Evolutionary conservation across 1,284 basidiomycete genomes (phyloP).

Genomic region (Entoloma clypeatum): DNA sequence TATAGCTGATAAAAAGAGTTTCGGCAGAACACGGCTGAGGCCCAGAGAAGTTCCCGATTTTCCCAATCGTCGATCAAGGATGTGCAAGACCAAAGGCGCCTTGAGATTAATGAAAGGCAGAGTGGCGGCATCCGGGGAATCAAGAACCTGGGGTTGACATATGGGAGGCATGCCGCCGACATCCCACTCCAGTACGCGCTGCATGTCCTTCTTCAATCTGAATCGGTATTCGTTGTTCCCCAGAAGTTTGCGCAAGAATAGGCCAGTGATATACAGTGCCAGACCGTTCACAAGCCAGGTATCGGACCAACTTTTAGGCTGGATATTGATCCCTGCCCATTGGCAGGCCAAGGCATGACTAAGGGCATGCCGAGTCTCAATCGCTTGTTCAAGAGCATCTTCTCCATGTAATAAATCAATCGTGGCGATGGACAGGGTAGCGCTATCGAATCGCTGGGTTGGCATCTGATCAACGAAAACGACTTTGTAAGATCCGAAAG

Average conservation of each 20-base stretch:
- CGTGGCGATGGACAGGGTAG: conserved; percentile 80
- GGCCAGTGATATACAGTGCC: conserved; percentile 85
- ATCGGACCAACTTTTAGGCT: conserved; percentile 93
- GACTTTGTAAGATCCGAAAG: conserved; percentile 92
- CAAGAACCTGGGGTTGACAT: conserved; percentile 82
- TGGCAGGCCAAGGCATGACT: conserved; percentile 91
- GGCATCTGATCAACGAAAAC: conserved; percentile 94
- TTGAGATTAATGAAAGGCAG: conserved; percentile 94
- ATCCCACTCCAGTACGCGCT: conserved; percentile 88
- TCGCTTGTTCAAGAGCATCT: conserved; percentile 90
- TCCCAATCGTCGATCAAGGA: conserved; percentile 89
- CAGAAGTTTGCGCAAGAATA: conserved; percentile 84
- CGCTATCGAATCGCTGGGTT: conserved; percentile 75
- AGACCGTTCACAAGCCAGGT: conserved; percentile 95
- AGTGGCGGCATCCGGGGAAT: conserved; percentile 76
- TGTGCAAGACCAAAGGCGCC: conserved; percentile 91
- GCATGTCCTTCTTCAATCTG: conserved; percentile 94
- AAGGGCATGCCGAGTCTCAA: conserved; percentile 85
- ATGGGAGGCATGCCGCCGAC: conserved; percentile 90
- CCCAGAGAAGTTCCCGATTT: conserved; percentile 96
- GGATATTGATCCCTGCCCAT: conserved; percentile 97
- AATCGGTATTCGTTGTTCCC: conserved; percentile 99
- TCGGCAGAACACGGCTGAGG: conserved; percentile 91
- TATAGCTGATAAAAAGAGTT: conserved; percentile 91
- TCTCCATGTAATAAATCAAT: conserved; percentile 86